Evolutionary conservation across 495 filamentous ascomycete species (phyloP).

Genomic region (Pseudoneurospora amorphoporcata): DNA sequence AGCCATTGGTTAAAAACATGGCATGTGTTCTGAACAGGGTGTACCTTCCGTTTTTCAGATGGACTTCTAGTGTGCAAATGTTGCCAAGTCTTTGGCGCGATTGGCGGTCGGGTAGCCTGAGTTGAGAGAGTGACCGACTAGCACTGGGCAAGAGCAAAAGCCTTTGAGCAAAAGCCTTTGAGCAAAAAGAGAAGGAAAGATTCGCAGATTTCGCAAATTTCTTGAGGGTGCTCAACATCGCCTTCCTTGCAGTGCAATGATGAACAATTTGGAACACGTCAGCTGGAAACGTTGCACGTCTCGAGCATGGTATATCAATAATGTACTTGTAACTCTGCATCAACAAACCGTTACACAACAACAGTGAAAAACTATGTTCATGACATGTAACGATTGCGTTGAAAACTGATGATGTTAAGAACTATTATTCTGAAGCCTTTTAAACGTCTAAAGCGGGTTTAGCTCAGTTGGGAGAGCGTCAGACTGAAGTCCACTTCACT

Average conservation of each 20-base stretch:
- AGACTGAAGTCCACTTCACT: neutral
- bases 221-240: neutral
- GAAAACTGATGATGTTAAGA: neutral
- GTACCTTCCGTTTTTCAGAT: neutral
- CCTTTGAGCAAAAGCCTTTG: neutral
- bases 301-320: neutral
- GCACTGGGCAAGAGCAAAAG: neutral
- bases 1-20: no score
- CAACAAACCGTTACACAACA: neutral
- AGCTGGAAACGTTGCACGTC: neutral
- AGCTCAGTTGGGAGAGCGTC: neutral
- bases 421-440: neutral
- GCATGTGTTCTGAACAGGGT: neutral
- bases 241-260: neutral
- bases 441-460: neutral
- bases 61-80: neutral
- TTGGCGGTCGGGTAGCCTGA: neutral
- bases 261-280: neutral
- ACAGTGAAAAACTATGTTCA: neutral
- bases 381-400: neutral
- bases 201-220: neutral
- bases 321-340: neutral
- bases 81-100: neutral
- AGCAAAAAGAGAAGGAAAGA: neutral
- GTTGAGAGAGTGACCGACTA: rapidly evolving